Percentiles rank a stretch among this genome's conserved stretches.
Conservation (phyloP, 2,329 filamentous ascomycete species). For the Paracoccidioides lutzii region DNA sequence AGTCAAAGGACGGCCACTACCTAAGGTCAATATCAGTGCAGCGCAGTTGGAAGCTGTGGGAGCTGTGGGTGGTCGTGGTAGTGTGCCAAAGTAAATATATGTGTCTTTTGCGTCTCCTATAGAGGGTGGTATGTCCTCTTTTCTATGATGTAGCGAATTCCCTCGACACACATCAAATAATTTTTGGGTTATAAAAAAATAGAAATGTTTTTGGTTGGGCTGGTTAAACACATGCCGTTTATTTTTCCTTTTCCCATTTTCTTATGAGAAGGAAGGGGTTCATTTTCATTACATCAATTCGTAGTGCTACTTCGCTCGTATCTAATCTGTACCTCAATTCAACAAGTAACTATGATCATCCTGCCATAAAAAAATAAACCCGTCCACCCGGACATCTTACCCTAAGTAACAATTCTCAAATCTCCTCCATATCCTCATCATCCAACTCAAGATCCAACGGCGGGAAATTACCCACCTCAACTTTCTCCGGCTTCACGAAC, state of each 20-base stretch:
- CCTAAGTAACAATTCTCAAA: slow-evolving; percentile 20
- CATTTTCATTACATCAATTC: background rate
- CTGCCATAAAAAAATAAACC: too few species aligned
- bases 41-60: slow-evolving; percentile 31
- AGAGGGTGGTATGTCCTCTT: background rate
- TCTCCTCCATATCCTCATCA: slow-evolving; percentile 43
- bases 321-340: too few species aligned
- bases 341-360: too few species aligned
- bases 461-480: slow-evolving; percentile 49
- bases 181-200: background rate
- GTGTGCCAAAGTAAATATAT: background rate
- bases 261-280: too few species aligned
- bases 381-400: too few species aligned
- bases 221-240: too few species aligned
- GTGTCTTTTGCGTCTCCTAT: background rate
- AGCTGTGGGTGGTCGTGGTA: slow-evolving; percentile 38
- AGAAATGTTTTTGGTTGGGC: background rate
- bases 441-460: slow-evolving; percentile 39
- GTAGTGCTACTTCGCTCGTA: too few species aligned
- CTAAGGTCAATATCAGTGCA: slow-evolving; percentile 27
- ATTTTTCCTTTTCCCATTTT: too few species aligned
- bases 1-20: slow-evolving; percentile 26
- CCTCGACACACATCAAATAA: background rate
- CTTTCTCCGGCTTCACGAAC: slow-evolving; percentile 50
- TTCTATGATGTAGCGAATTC: background rate